Evolutionary conservation across 306 rosid species (phyloP).

Genomic region (Rosa persica): DNA sequence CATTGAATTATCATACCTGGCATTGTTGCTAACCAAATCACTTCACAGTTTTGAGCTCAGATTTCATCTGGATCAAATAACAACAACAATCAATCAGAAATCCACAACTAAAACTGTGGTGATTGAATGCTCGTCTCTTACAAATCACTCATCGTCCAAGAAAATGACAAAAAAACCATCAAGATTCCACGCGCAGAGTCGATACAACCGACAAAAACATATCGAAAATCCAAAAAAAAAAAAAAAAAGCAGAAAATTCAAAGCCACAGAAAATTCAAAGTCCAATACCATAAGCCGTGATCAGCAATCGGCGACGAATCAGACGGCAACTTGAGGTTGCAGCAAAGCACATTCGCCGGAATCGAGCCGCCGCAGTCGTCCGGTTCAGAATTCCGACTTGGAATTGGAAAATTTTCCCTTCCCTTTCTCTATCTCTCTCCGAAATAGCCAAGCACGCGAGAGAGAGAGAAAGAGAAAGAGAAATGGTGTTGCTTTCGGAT

Average conservation of each 20-base stretch:
- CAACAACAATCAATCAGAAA: constrained; percentile 15
- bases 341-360: constrained; percentile 20
- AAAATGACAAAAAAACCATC: constrained; percentile 27
- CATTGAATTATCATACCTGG: constrained; percentile 44
- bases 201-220: constrained; percentile 13
- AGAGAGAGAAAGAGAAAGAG: constrained; percentile 6
- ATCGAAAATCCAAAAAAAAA: not conserved
- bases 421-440: constrained; percentile 17
- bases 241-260: constrained; percentile 2
- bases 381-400: constrained; percentile 2
- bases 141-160: constrained; percentile 3
- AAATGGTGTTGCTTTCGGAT: constrained; percentile 34
- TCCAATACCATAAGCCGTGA: constrained; percentile 11
- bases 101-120: not conserved
- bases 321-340: not conserved
- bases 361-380: not conserved
- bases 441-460: not conserved
- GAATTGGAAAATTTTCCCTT: not conserved
- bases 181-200: constrained; percentile 16
- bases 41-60: constrained; percentile 25
- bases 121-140: not conserved
- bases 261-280: not conserved
- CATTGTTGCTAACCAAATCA: constrained; percentile 41
- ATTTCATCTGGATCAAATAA: constrained; percentile 45
- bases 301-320: constrained; percentile 30